These are phyloP conservation scores for Nyctanthes arbortristis DNA, from an alignment of 257 asterid species.

Conservation along the genomic window DNA sequence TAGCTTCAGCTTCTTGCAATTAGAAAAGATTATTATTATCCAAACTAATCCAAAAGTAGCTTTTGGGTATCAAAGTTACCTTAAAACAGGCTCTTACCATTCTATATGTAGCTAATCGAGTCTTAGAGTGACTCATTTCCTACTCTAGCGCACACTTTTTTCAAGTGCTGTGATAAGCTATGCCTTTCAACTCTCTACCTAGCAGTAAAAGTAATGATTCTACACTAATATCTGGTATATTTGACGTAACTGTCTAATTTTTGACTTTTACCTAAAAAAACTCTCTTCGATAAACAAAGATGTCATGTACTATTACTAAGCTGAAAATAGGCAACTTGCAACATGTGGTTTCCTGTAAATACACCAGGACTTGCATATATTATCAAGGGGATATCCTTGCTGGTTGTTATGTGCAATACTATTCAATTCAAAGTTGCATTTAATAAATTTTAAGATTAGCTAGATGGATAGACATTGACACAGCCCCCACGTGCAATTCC, in stretches of 20 bases:
- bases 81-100: too few species aligned
- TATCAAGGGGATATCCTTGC: neutral
- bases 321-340: neutral
- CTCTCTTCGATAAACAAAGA: neutral
- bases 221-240: neutral
- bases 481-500: constrained; percentile 39
- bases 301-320: neutral
- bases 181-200: neutral
- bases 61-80: too few species aligned
- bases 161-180: too few species aligned
- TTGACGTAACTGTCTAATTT: neutral
- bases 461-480: constrained; percentile 53
- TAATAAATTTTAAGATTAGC: constrained; percentile 34
- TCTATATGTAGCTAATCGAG: neutral
- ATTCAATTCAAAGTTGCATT: constrained; percentile 18
- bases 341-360: neutral
- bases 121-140: too few species aligned
- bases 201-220: neutral
- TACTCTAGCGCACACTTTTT: too few species aligned
- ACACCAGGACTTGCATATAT: neutral
- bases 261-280: neutral
- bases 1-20: too few species aligned
- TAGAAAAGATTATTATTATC: too few species aligned
- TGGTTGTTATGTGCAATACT: constrained; percentile 4
- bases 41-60: too few species aligned